Base-by-base conservation (phyloP, 2,329 filamentous ascomycete genomes). In the Diaporthe aspalathi region DNA sequence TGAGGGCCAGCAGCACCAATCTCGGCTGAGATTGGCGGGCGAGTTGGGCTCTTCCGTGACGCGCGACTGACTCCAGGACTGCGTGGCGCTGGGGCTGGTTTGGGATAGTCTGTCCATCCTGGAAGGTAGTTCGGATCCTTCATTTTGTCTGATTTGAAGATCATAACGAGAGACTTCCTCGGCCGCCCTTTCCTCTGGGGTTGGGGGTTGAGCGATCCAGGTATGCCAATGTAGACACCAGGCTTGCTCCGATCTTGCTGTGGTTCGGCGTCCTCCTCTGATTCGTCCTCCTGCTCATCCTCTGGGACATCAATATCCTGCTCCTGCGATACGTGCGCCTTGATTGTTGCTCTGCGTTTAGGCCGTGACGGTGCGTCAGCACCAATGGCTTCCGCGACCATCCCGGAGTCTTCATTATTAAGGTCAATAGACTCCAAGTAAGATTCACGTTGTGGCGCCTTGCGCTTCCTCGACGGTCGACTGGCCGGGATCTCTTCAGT, bases 81-180 rank as follows among this genome's bases (percentile, higher is more conserved):
- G 6, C n/a, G 6, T 20, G 20, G 4, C 27, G 47, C 35, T 50
- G 57, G 52, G n/a, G n/a, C 3, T 68, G 66, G 66, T 38, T 65
- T 47, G 22, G 71, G 54, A 40, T 68, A 70, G 35, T 53, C 69
- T 9, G 45, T 24, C 72, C 72, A 73, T 5, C 69, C 72, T 35
- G 69, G 70, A 9, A 75, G 72, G n/a, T 73, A 72, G 5, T 57
- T 54, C 3, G 54, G 57, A 24, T 75, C 65, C 29, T 76, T 78
- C 32, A 81, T 72, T 56, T 77, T 77, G 12, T 77, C 73, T 0
- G 74, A 77, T 47, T 74, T 77, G 54, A 81, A 79, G 3, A 79
- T 72, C 2, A 79, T 71, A 29, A 82, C 76, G 6, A 77, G 62
- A 14, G 78, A 78, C 75, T 80, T 77, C 72, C 76, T 77, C 35